Evolutionary conservation across 2,329 filamentous ascomycete species (phyloP).

Genomic region (Scedosporium aurantiacum): DNA sequence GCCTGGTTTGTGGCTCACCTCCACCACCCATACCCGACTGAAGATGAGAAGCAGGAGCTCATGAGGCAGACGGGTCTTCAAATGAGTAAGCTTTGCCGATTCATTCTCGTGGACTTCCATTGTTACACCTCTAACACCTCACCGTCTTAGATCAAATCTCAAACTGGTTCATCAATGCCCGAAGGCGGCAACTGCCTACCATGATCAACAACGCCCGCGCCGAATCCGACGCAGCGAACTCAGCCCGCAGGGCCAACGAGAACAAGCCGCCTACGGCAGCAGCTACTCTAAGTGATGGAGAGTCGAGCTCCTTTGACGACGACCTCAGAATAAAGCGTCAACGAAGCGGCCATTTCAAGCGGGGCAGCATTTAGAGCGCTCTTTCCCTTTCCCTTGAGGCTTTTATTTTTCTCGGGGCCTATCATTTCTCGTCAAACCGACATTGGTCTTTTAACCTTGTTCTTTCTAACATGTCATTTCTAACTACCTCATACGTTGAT

Average conservation of each 20-base stretch:
- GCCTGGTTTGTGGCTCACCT: slow-evolving; percentile 72
- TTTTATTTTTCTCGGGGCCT: not conserved
- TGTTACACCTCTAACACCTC: not conserved
- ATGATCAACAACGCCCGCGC: slow-evolving; percentile 47
- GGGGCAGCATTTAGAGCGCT: slow-evolving; percentile 32
- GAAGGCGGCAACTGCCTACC: slow-evolving; percentile 51
- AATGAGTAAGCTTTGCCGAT: slow-evolving; percentile 51
- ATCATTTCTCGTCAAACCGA: not conserved
- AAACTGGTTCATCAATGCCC: slow-evolving; percentile 74
- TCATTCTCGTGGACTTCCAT: not conserved
- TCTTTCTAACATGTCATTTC: not conserved
- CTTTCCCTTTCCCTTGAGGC: too few species aligned
- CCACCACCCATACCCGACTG: slow-evolving; percentile 73
- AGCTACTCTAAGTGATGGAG: slow-evolving; percentile 32
- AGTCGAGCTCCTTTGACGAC: slow-evolving; percentile 33
- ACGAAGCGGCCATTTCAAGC: slow-evolving; percentile 24
- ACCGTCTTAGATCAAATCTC: slow-evolving; percentile 50
- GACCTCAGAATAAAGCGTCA: slow-evolving; percentile 22
- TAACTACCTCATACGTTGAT: not conserved
- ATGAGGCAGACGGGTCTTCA: slow-evolving; percentile 67
- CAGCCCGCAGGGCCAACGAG: slow-evolving; percentile 11
- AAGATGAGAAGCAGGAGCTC: slow-evolving; percentile 77
- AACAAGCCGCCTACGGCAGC: slow-evolving; percentile 25
- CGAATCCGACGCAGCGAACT: slow-evolving; percentile 33
- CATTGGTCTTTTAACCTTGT: not conserved